These are phyloP conservation scores for Verticillium dahliae DNA, from an alignment of 2,329 filamentous ascomycete species.

Conservation along the genomic window DNA sequence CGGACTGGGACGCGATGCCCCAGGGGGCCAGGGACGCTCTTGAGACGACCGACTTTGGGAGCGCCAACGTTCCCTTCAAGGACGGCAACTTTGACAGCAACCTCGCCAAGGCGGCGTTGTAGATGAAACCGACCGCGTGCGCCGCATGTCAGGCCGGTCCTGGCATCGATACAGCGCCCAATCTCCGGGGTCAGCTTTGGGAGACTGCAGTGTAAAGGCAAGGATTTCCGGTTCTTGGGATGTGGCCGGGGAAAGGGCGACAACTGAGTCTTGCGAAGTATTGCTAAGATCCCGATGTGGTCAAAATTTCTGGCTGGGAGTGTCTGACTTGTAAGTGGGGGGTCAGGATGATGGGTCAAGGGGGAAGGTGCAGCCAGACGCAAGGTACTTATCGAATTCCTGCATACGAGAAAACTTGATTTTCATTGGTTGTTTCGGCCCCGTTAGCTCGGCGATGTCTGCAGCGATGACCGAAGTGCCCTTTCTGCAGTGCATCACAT, in stretches of 20 bases:
- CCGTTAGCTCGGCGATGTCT: background rate
- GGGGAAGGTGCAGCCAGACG: background rate
- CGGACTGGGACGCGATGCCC: slow-evolving; percentile 31
- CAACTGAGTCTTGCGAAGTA: background rate
- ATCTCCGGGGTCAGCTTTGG: too few relatives aligned
- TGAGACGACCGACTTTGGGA: slow-evolving; percentile 28
- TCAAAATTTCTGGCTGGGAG: background rate
- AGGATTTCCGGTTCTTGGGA: too few relatives aligned
- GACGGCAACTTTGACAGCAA: slow-evolving; percentile 9
- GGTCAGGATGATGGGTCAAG: background rate
- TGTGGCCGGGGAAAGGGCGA: too few relatives aligned
- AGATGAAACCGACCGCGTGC: background rate
- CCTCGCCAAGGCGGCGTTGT: slow-evolving; percentile 10
- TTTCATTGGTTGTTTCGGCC: background rate
- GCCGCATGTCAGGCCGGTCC: too few relatives aligned
- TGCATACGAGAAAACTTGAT: background rate
- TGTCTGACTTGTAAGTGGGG: background rate
- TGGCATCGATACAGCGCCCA: too few relatives aligned
- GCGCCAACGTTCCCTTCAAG: slow-evolving; percentile 30
- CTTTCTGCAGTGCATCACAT: too few relatives aligned
- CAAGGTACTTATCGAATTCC: background rate
- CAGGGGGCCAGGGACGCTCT: slow-evolving; percentile 24
- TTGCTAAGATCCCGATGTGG: background rate
- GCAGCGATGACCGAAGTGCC: too few relatives aligned
- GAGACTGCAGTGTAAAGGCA: too few relatives aligned